These are phyloP conservation scores for Coffea canephora DNA, from an alignment of 257 asterid genomes.

Conservation along the genomic window DNA sequence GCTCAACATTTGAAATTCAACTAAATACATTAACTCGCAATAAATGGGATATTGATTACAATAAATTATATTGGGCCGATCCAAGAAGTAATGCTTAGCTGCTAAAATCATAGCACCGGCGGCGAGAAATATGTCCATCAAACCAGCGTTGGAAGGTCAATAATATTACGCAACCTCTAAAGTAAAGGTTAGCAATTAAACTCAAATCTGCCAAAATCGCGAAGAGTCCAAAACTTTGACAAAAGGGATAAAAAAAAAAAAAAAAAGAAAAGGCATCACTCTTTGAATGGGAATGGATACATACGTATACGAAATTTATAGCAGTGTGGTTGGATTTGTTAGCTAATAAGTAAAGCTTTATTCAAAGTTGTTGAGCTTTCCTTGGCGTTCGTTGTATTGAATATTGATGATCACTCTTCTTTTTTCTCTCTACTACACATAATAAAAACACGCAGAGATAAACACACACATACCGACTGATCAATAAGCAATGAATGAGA, in stretches of 20 bases:
- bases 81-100: slow-evolving; percentile 15
- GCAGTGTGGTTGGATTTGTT: slow-evolving; percentile 59
- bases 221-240: background rate
- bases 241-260: too few species aligned
- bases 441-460: slow-evolving; percentile 22
- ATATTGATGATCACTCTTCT: slow-evolving; percentile 13
- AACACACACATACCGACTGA: slow-evolving; percentile 32
- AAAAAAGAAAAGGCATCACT: slow-evolving; percentile 14
- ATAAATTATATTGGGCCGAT: slow-evolving; percentile 21
- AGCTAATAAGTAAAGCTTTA: slow-evolving; percentile 47
- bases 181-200: slow-evolving; percentile 4
- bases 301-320: slow-evolving; percentile 32
- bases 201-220: background rate
- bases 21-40: slow-evolving; percentile 27
- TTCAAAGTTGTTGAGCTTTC: slow-evolving; percentile 46
- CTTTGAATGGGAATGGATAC: slow-evolving; percentile 29
- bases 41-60: slow-evolving; percentile 27
- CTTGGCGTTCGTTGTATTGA: slow-evolving; percentile 21
- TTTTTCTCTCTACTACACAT: background rate
- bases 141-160: slow-evolving; percentile 3
- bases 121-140: background rate
- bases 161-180: slow-evolving; percentile 9
- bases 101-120: slow-evolving; percentile 20
- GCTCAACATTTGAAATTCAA: slow-evolving; percentile 24
- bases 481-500: slow-evolving; percentile 59